Evolutionary conservation across 225 moss, liverwort and hornwort genomes (phyloP), one percentile per base, ranked within the genome.

Genomic region (Polytrichum commune): DNA sequence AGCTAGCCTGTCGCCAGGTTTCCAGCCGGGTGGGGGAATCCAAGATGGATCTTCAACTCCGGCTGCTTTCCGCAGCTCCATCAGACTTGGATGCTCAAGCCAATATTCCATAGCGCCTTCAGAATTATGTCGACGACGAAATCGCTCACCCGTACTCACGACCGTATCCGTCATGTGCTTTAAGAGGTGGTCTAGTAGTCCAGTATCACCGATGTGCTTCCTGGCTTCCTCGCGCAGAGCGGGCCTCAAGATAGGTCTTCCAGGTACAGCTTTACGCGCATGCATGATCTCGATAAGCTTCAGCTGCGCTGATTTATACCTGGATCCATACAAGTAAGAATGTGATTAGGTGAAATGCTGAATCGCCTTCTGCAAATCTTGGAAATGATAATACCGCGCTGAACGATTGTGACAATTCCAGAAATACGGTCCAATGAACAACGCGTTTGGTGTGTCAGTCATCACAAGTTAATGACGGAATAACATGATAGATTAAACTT

Each of bases 131-230:
- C 82, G 77, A 54, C 88, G 88, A 58, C 88, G 84, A 60, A 89
- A 89, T 5, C 89, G 89, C 62, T 89, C 85, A 0, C 88, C 88
- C 9, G 85, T 83, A 18, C 55, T 83, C 24, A 89, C 88, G 0
- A 89, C 76, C 18, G 88, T 89, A 27, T 89, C 85, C 28, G 89
- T 89, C 89, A 89, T 89, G 74, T 89, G 89, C 64, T 89, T 89
- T 60, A 89, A 64, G 0, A 89, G 81, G 73, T 89, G 89, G 66
- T 89, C 89, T 19, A 89, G 85, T 38, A 89, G 74, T 28, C 89
- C 89, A 63, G 89, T 89, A 67, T 89, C 89, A 24, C 89, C 89
- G 9, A 89, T 89, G 64, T 89, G 85, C 70, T 89, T 89, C 65
- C 89, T 78, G 62, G 88, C 88, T 65, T 88, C 88, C 68, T 85